Evolutionary conservation across 352 stramenopile species (phyloP), one percentile per base, ranked within the genome.

Genomic region (Globisporangium iwayamae): DNA sequence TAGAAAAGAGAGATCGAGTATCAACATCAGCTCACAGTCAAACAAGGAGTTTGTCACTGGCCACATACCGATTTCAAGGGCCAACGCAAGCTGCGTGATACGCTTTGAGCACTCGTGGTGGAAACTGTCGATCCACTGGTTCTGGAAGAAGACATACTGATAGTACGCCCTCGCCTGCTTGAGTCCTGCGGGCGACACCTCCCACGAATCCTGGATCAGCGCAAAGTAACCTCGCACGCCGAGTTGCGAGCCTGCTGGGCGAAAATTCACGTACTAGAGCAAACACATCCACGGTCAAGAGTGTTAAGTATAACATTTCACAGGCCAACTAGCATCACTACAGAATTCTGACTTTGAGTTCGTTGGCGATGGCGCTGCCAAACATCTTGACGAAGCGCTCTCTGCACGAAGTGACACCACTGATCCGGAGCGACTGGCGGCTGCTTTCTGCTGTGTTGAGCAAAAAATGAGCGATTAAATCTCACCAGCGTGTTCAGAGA

Each of bases 101-200:
- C 62, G 62, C 51, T 68, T 80, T 32, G 72, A 79, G 46, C 77
- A 89, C 7, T 73, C 5, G 39, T 76, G 64, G 8, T 90, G 76
- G 34, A 82, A 90, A n/a, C 80, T 71, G 32, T 73, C 67, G 38
- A 86, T 68, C 81, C 79, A 91, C 34, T 76, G 61, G 57, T 89
- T 87, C 22, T 79, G 71, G 43, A 92, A 71, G 58, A 86, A 94
- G 0, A 74, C 63, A 60, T 81, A 90, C 58, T 94, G 85, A 60
- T 94, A 94, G 65, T 87, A 91, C 22, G 68, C 67, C 54, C 72
- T 78, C 14, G 83, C 85, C 54, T 94, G 81, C 51, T 85, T 74
- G 59, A 90, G 68, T 60, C 71, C 68, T 56, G 75, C 65, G 5
- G 52, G 63, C 13, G 73, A 59, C 22, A 66, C 53, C 56, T 81